Percentiles rank a stretch among this genome's conserved stretches.
Conservation (phyloP, 2,329 filamentous ascomycete species). For the Neoascochyta sp. region DNA sequence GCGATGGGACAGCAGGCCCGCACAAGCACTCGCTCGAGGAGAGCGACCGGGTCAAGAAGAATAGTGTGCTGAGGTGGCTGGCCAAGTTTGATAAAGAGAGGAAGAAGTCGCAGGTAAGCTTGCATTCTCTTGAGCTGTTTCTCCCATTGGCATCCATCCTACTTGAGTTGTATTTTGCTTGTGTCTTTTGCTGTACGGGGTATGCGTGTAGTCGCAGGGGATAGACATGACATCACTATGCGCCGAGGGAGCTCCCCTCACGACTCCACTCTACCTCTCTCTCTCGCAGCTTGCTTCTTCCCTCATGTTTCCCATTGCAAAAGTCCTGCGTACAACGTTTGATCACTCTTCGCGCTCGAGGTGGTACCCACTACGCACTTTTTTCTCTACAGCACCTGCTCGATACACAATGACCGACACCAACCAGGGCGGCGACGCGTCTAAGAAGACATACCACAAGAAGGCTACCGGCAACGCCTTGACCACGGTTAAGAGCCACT, state of each 20-base stretch:
- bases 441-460: constrained; percentile 64
- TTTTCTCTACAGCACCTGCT: constrained; percentile 2
- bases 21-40: constrained; percentile 71
- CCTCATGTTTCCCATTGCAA: constrained; percentile 7
- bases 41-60: constrained; percentile 78
- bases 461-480: constrained; percentile 69
- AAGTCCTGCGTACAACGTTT: constrained; percentile 1
- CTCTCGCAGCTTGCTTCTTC: too few species aligned
- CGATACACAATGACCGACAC: constrained; percentile 46
- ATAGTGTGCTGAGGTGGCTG: constrained; percentile 65
- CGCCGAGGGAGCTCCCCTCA: too few species aligned
- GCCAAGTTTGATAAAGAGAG: constrained; percentile 62
- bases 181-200: constrained; percentile 1
- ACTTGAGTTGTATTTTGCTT: background rate
- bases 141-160: background rate
- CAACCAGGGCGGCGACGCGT: constrained; percentile 47
- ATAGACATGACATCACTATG: constrained; percentile 13
- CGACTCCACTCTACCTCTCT: too few species aligned
- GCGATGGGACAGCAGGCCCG: constrained; percentile 65
- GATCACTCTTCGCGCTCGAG: too few species aligned
- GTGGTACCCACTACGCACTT: too few species aligned
- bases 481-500: constrained; percentile 65
- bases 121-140: constrained; percentile 1
- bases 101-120: constrained; percentile 51
- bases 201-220: constrained; percentile 1